Evolutionary conservation across 768 basidiomycete genomes (phyloP).

Genomic region (Rhizopogon salebrosus): DNA sequence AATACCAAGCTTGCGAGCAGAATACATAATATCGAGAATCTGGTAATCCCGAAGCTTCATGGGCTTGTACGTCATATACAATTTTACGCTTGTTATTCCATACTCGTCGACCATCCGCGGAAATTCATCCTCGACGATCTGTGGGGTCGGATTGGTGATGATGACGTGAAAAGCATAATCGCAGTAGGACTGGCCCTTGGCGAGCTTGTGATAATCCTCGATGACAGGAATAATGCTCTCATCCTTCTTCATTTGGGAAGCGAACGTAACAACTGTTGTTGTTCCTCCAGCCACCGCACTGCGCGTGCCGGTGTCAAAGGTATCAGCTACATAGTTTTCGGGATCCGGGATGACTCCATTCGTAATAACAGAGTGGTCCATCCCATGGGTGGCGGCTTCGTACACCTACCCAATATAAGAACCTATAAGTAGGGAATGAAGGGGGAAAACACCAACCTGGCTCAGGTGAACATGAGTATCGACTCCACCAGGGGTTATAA

Average conservation of each 20-base stretch:
- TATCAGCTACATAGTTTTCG: conserved; percentile 18
- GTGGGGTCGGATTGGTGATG: conserved; percentile 27
- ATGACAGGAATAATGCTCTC: conserved; percentile 21
- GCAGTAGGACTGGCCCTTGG: conserved; percentile 21
- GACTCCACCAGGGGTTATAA: conserved; percentile 30
- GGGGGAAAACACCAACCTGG: conserved; percentile 11
- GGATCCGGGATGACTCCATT: conserved; percentile 5
- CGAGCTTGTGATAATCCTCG: conserved; percentile 27
- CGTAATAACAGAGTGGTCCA: conserved; percentile 2
- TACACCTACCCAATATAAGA: neutral
- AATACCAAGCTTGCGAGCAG: conserved; percentile 16
- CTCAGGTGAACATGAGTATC: conserved; percentile 33
- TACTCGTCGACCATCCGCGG: conserved; percentile 26
- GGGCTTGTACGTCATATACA: conserved; percentile 31
- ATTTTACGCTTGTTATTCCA: conserved; percentile 30
- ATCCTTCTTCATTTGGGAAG: conserved; percentile 21
- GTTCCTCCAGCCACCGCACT: conserved; percentile 27
- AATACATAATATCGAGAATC: conserved; percentile 27
- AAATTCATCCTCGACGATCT: conserved; percentile 27
- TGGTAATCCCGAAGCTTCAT: conserved; percentile 27
- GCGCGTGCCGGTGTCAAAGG: conserved; percentile 28
- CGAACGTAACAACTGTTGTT: conserved; percentile 33
- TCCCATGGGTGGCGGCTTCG: conserved; percentile 1
- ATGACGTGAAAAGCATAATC: conserved; percentile 32
- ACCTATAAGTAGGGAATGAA: neutral